Evolutionary conservation across 441 rosid species (phyloP), one percentile per base, ranked within the genome.

Genomic region (Populus hybrid): DNA sequence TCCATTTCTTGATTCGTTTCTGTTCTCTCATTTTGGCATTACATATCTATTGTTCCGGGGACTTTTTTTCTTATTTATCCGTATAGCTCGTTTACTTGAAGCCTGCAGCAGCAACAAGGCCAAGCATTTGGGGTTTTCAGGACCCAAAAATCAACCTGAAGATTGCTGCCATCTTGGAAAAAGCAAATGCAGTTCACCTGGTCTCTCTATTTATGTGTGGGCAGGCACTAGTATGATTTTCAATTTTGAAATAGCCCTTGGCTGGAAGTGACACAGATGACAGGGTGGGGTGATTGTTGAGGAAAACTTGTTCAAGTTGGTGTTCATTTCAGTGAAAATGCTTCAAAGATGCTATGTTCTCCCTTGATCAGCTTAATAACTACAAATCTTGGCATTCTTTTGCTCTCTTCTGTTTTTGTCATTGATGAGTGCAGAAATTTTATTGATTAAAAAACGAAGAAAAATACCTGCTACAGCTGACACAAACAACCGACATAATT

Each of bases 181-280:
- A 89, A 82, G 97, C 97, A 79, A 92, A 84, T 80, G 91, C 97
- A 40, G 91, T 91, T 77, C 95, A 93, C 79, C 91, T 84, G 97
- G 97, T 91, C 70, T 42, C 72, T 73, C 61, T 59, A 81, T 81
- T 78, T 84, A 10, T 11, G 34, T 10, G 32, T 18, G 23, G 23
- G 26, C 21, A 8, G 16, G 24, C 10, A 5, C 36, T 26, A 16
- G 18, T 26, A 24, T 21, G 61, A 53, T 68, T 61, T 61, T 82
- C 42, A 75, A 57, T 79, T 53, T 42, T 81, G 66, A 53, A 78
- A 78, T 84, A 92, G 95, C 93, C 93, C 78, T 82, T 85, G 72
- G 90, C 89, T 78, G 93, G 93, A 83, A 92, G 97, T 69, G 97
- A 92, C 10, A 92, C 87, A 80, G 97, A 89, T 67, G 90, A 85